A percentile compares a stretch with the other conserved stretches of the same genome.
phyloP scores from a whole-genome alignment of 2,329 filamentous ascomycete species.

The Arthrinium puccinioides region DNA sequence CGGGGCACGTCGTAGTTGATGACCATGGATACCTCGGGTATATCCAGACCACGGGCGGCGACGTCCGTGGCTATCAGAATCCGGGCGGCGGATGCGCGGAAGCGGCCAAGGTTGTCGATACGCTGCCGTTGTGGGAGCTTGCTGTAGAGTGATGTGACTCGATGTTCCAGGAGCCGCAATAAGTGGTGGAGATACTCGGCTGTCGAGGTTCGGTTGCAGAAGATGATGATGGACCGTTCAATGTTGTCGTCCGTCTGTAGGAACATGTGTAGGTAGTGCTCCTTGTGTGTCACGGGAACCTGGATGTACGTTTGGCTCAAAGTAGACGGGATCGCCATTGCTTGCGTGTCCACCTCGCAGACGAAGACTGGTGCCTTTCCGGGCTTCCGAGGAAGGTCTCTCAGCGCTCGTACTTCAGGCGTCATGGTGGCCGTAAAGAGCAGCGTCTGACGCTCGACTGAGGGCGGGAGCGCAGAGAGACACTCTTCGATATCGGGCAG shows the following conservation, averaged over 20 bases:
- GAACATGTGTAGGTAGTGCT: conserved; percentile 89
- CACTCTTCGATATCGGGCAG: conserved; percentile 90
- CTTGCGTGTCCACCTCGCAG: conserved; percentile 75
- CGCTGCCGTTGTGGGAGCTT: conserved; percentile 78
- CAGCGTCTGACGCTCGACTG: conserved; percentile 77
- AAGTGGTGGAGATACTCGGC: conserved; percentile 86
- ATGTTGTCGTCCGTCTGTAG: conserved; percentile 71
- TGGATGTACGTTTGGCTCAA: conserved; percentile 81
- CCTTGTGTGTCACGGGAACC: conserved; percentile 69
- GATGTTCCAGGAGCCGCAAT: conserved; percentile 76
- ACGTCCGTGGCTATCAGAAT: conserved; percentile 95
- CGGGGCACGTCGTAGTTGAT: conserved; percentile 88
- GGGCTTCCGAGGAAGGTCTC: conserved; percentile 63
- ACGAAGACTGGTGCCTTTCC: conserved; percentile 76
- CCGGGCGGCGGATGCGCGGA: conserved; percentile 80
- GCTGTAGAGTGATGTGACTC: conserved; percentile 87
- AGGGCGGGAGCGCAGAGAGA: conserved; percentile 70
- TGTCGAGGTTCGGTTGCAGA: conserved; percentile 86
- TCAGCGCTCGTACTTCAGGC: conserved; percentile 80
- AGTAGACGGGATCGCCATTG: conserved; percentile 70
- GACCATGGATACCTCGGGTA: conserved; percentile 83
- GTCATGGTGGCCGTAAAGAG: conserved; percentile 96
- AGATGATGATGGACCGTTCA: conserved; percentile 77
- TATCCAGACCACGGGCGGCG: conserved; percentile 88
- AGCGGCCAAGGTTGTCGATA: conserved; percentile 80